These are phyloP conservation scores for Tolypocladium pustulatum DNA, from an alignment of 2,329 filamentous ascomycete species.

Conservation along the genomic window DNA sequence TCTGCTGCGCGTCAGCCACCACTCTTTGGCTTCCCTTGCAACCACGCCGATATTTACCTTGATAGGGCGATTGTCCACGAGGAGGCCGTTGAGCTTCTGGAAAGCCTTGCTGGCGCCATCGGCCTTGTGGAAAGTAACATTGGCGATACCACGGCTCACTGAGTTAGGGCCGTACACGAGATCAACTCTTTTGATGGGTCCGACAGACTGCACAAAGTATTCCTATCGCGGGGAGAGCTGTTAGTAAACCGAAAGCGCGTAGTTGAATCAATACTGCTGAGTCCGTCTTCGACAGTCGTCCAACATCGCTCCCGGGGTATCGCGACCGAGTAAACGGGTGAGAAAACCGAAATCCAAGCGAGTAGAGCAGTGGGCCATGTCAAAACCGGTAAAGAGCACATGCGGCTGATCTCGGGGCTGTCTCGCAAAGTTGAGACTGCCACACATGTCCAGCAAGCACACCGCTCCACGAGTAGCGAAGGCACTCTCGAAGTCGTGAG, in stretches of 20 bases:
- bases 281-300: slow-evolving; percentile 20
- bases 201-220: slow-evolving; percentile 84
- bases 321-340: slow-evolving; percentile 1
- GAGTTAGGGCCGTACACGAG: slow-evolving; percentile 90
- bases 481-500: neutral
- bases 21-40: neutral
- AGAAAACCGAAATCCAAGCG: slow-evolving; percentile 8
- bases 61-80: slow-evolving; percentile 83
- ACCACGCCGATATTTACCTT: slow-evolving; percentile 45
- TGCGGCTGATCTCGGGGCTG: neutral
- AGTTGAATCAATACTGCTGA: slow-evolving; percentile 14
- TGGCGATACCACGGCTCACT: slow-evolving; percentile 83
- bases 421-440: neutral
- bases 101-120: slow-evolving; percentile 80
- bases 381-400: neutral
- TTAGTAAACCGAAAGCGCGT: slow-evolving; percentile 48
- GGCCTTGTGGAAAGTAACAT: slow-evolving; percentile 72
- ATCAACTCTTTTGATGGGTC: slow-evolving; percentile 81
- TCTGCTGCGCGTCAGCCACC: slow-evolving; percentile 37
- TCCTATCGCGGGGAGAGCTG: slow-evolving; percentile 64
- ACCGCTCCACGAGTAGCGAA: neutral
- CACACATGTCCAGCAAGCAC: neutral
- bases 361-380: slow-evolving; percentile 7
- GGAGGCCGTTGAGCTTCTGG: slow-evolving; percentile 72
- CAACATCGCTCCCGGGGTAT: slow-evolving; percentile 15